phyloP scores from a whole-genome alignment of 345 rosid species.

The Melaleuca quinquenervia region DNA sequence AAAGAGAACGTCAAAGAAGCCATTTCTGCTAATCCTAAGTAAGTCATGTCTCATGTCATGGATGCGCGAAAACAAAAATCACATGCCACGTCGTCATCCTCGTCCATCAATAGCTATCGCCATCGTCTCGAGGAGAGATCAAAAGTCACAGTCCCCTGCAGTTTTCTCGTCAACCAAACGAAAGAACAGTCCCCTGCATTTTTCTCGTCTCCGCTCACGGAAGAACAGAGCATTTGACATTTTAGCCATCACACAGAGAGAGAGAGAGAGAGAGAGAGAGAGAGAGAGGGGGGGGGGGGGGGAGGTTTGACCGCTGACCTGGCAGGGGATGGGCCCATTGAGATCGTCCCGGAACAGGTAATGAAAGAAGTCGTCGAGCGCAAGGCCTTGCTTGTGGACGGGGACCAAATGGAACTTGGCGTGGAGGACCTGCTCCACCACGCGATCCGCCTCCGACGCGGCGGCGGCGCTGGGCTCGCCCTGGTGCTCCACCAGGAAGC shows the following conservation, averaged over 20 bases:
- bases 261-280: background rate
- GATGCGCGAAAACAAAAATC: background rate
- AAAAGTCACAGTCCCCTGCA: background rate
- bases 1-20: background rate
- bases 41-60: background rate
- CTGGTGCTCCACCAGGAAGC: slow-evolving; percentile 51
- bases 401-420: slow-evolving; percentile 6
- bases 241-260: background rate
- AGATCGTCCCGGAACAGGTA: slow-evolving; percentile 35
- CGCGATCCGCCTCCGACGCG: slow-evolving; percentile 41
- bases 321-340: slow-evolving; percentile 29
- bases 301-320: slow-evolving; percentile 13
- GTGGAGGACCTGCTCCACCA: slow-evolving; percentile 38
- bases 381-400: slow-evolving; percentile 27
- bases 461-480: slow-evolving; percentile 23
- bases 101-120: background rate
- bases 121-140: background rate
- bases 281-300: background rate
- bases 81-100: background rate
- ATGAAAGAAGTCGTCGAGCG: slow-evolving; percentile 51
- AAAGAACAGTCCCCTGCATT: background rate
- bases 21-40: background rate
- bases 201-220: background rate
- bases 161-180: background rate
- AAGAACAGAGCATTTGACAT: background rate